These are phyloP conservation scores for Picochlorum sp. DNA, from an alignment of 139 green algal species.

Conservation along the genomic window DNA sequence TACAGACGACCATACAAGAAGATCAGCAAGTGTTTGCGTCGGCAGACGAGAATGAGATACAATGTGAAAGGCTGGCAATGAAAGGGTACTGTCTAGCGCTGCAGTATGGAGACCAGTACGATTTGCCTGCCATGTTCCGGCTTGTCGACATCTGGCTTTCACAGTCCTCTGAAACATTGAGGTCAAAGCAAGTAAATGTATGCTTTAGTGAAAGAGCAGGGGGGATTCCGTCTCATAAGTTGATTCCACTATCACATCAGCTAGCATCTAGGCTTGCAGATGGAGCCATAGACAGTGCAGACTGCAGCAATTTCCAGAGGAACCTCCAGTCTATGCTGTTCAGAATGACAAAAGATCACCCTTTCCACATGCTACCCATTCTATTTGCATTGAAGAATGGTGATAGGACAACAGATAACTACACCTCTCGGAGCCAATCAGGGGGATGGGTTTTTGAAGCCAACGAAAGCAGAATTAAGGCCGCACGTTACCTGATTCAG, in stretches of 20 bases:
- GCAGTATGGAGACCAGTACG: conserved; percentile 40
- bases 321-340: conserved; percentile 40
- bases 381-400: conserved; percentile 63
- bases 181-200: conserved; percentile 30
- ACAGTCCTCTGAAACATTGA: conserved; percentile 6
- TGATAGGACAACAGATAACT: conserved; percentile 21
- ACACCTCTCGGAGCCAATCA: conserved; percentile 1
- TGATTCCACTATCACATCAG: conserved; percentile 80
- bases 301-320: conserved; percentile 24
- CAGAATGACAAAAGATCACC: conserved; percentile 65
- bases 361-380: conserved; percentile 74
- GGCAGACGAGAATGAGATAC: conserved; percentile 35
- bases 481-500: conserved; percentile 22
- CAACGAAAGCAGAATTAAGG: conserved; percentile 30
- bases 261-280: conserved; percentile 9
- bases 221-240: conserved; percentile 72
- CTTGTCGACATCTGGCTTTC: conserved; percentile 69
- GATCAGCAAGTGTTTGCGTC: not conserved
- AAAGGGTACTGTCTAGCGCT: conserved; percentile 54
- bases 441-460: not conserved
- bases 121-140: conserved; percentile 57
- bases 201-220: conserved; percentile 17
- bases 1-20: not conserved
- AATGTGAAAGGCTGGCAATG: conserved; percentile 44
- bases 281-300: not conserved